phyloP scores from a whole-genome alignment of 768 basidiomycete species.

The Boletus rubroflammeus region DNA sequence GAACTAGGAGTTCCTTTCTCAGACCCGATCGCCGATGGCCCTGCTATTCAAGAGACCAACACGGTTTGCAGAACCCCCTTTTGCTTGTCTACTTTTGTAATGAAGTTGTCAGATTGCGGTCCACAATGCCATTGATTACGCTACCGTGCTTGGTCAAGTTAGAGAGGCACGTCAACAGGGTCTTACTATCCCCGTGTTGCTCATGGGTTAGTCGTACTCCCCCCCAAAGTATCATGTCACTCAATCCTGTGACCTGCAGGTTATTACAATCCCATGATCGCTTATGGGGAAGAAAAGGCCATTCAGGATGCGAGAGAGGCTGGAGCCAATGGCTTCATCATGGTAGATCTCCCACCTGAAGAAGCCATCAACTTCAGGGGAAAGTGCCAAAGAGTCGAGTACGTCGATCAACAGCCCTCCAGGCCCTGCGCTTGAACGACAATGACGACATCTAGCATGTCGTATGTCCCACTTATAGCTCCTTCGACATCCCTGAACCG shows the following conservation, averaged over 20 bases:
- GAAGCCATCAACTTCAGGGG: constrained; percentile 89
- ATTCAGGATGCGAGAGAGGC: constrained; percentile 86
- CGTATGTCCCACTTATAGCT: constrained; percentile 93
- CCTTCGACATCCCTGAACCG: constrained; percentile 87
- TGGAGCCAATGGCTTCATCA: constrained; percentile 95
- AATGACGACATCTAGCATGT: constrained; percentile 53
- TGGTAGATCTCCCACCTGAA: constrained; percentile 97
- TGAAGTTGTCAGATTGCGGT: constrained; percentile 67
- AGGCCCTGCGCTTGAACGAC: not conserved
- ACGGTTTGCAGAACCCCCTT: constrained; percentile 44
- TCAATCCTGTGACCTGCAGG: constrained; percentile 44
- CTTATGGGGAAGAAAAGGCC: constrained; percentile 93
- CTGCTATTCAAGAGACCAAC: constrained; percentile 89
- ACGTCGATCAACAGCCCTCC: constrained; percentile 29
- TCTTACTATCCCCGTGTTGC: constrained; percentile 75
- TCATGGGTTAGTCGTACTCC: constrained; percentile 22
- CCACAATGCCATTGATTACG: constrained; percentile 74
- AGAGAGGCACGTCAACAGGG: constrained; percentile 79
- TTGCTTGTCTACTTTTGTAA: not conserved
- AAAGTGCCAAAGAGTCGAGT: constrained; percentile 82
- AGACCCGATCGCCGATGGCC: constrained; percentile 95
- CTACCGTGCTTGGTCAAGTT: constrained; percentile 68
- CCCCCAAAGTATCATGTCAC: not conserved
- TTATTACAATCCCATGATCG: constrained; percentile 95
- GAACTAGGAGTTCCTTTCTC: constrained; percentile 81